phyloP scores from a whole-genome alignment of 495 filamentous ascomycete genomes.

The Cairneyella variabilis region DNA sequence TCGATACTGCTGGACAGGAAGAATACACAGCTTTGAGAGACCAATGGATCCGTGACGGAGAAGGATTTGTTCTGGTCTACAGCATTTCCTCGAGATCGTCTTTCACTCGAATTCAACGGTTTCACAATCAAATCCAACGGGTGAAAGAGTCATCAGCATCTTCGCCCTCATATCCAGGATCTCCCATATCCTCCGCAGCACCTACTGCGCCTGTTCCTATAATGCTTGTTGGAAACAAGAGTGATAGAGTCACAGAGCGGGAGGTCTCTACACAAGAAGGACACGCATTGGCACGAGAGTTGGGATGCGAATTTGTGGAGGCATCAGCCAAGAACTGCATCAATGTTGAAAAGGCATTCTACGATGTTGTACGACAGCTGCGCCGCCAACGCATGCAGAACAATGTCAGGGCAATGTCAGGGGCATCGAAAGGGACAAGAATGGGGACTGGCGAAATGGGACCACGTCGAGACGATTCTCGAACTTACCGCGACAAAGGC shows the following conservation, averaged over 20 bases:
- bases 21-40: constrained; percentile 96
- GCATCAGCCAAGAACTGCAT: constrained; percentile 99
- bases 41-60: constrained; percentile 97
- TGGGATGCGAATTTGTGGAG: constrained; percentile 96
- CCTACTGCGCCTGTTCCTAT: constrained; percentile 74
- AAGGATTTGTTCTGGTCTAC: constrained; percentile 97
- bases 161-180: constrained; percentile 66
- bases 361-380: constrained; percentile 90
- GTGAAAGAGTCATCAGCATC: constrained; percentile 91
- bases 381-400: constrained; percentile 68
- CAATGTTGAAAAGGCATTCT: constrained; percentile 98
- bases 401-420: constrained; percentile 35
- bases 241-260: constrained; percentile 89
- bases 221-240: constrained; percentile 98
- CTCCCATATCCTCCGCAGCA: constrained; percentile 47
- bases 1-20: constrained; percentile 98
- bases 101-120: constrained; percentile 89
- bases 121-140: constrained; percentile 93
- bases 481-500: constrained; percentile 19
- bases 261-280: constrained; percentile 97
- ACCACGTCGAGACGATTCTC: constrained; percentile 13
- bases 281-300: constrained; percentile 81
- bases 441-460: constrained; percentile 14
- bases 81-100: constrained; percentile 95
- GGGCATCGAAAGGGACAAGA: constrained; percentile 18